Percentiles rank a stretch among this genome's conserved stretches.
These are phyloP conservation scores for Albatrellus ellisii DNA, from an alignment of 768 basidiomycete species.

Conservation along the genomic window DNA sequence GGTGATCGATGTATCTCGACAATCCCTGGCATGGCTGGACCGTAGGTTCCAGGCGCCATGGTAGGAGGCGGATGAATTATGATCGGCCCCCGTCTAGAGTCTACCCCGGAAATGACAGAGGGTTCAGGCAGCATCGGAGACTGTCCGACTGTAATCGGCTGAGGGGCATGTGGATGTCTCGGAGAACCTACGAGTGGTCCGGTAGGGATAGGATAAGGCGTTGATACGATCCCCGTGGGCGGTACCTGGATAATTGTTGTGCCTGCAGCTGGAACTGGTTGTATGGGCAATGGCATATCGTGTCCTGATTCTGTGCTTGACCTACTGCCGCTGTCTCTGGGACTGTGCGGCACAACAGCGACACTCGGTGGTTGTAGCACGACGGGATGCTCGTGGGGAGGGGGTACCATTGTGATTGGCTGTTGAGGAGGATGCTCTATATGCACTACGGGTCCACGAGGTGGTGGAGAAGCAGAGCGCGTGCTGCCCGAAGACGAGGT, in stretches of 20 bases:
- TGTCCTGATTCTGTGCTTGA: background rate
- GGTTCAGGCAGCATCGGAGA: too few species aligned
- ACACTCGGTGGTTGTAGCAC: background rate
- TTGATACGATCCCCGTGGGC: too few species aligned
- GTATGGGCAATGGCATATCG: too few species aligned
- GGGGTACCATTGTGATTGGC: background rate
- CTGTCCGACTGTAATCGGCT: too few species aligned
- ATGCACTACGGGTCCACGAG: too few species aligned
- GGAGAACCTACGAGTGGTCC: background rate
- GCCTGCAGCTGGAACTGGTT: background rate
- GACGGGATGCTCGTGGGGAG: background rate
- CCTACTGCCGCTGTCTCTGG: too few species aligned
- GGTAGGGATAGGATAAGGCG: background rate
- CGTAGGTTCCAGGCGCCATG: background rate
- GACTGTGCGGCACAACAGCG: too few species aligned
- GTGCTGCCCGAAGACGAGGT: too few species aligned
- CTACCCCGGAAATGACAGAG: too few species aligned
- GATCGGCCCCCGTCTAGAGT: conserved; percentile 1
- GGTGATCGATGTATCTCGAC: background rate
- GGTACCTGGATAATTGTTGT: background rate
- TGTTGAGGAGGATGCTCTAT: background rate
- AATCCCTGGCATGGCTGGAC: background rate
- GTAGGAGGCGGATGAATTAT: conserved; percentile 4
- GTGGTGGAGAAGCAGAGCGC: too few species aligned
- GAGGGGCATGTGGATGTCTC: background rate